A percentile compares a stretch with the other conserved stretches of the same genome.
phyloP scores from a whole-genome alignment of 306 rosid species.

The Fragaria vesca region DNA sequence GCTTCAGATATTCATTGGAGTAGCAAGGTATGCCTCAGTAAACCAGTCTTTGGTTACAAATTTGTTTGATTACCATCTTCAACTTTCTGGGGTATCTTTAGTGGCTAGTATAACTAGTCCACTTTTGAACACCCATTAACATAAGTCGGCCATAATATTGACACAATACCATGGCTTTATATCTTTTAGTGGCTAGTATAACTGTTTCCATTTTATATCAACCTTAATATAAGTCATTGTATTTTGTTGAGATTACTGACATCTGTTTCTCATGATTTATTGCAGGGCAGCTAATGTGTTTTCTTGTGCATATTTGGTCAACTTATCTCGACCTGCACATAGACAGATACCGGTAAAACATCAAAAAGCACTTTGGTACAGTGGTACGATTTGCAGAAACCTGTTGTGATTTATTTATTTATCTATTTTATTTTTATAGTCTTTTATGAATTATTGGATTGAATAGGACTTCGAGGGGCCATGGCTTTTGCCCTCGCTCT shows the following conservation, averaged over 20 bases:
- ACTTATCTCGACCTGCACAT: slow-evolving; percentile 76
- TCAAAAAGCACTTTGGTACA: slow-evolving; percentile 96
- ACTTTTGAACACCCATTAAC: neutral
- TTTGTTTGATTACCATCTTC: slow-evolving; percentile 24
- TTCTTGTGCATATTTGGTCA: slow-evolving; percentile 90
- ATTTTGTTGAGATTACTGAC: slow-evolving; percentile 20
- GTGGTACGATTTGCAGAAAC: slow-evolving; percentile 59
- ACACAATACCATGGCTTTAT: neutral
- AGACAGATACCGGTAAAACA: slow-evolving; percentile 76
- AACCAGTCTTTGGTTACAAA: slow-evolving; percentile 18
- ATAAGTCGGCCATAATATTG: slow-evolving; percentile 4
- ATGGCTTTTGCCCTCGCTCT: slow-evolving; percentile 99
- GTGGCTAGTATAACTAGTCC: neutral
- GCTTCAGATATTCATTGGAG: slow-evolving; percentile 73
- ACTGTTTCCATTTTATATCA: neutral
- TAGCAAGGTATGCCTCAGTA: slow-evolving; percentile 74
- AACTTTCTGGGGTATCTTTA: neutral
- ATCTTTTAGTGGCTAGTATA: neutral
- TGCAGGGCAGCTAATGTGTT: slow-evolving; percentile 95
- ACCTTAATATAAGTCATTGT: slow-evolving; percentile 12
- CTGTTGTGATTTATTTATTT: slow-evolving; percentile 10
- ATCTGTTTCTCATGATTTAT: slow-evolving; percentile 23
- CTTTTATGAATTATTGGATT: slow-evolving; percentile 25
- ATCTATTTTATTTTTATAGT: slow-evolving; percentile 4
- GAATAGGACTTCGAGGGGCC: slow-evolving; percentile 95